Evolutionary conservation across 1,284 basidiomycete genomes (phyloP), one percentile per base, ranked within the genome.

Genomic region (Tetrapyrgos nigripes): DNA sequence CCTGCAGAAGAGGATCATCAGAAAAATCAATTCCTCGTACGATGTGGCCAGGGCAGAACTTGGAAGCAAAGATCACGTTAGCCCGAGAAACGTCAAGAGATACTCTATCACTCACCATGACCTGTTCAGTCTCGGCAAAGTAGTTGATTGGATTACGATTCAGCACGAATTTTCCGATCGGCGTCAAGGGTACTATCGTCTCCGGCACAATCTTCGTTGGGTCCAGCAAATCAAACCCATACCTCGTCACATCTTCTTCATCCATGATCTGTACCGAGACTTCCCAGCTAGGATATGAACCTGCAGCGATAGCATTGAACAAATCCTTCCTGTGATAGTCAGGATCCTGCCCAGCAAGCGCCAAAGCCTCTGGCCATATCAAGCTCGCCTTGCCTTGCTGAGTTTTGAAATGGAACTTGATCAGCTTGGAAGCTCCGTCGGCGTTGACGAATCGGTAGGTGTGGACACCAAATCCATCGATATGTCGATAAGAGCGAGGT

Each of bases 321-420:
- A 67, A 56, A 53, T 67, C 66, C 17, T 50, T 56, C 14, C 62
- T 50, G 31, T 60, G 61, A 48, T 62, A 65, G 31, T 67, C 66
- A 4, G 64, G 45, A 24, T 64, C 61, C 29, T 58, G 53, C 17
- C 64, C 66, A 27, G 59, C 40, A 8, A 59, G 40, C 14, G 23
- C 48, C 13, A 45, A 46, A 3, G 64, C 62, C 50, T 65, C 64
- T 9, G 59, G 58, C 56, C 56, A 58, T 10, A 58, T 40, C 28
- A 58, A 37, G 24, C 56, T 58, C 3, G 56, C 56, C 17, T 23
- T 50, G 13, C 50, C 56, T 27, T 58, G 56, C 23, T 40, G 24
- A 2, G 40, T 44, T 27, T 53, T 58, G 31, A 52, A 58, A 47
- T 58, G 56, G 33, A 28, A 58, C 26, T 58, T 58, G 44, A 58